phyloP scores from a whole-genome alignment of 345 rosid genomes.

The Lepidium africanum region DNA sequence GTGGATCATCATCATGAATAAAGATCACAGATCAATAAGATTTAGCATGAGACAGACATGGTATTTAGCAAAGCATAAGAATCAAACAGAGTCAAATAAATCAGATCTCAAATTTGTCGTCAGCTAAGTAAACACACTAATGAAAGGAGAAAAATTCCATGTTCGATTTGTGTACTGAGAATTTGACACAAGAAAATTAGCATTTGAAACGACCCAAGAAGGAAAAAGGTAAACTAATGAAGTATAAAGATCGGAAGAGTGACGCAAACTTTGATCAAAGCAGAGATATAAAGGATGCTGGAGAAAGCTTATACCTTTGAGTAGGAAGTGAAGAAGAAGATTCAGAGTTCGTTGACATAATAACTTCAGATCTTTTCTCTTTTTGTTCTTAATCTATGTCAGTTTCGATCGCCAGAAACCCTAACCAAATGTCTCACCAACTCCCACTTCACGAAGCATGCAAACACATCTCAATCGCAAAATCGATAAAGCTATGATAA shows the following conservation, averaged over 20 bases:
- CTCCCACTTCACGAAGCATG: background rate
- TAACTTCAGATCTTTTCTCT: background rate
- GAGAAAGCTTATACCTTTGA: slow-evolving; percentile 10
- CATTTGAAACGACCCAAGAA: background rate
- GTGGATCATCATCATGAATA: too few species aligned
- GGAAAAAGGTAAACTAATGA: background rate
- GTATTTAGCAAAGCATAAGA: too few species aligned
- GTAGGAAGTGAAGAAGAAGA: slow-evolving; percentile 16
- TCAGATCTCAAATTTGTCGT: background rate
- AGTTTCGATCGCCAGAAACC: background rate
- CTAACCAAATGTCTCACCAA: background rate
- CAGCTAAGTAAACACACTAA: background rate
- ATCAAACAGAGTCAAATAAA: background rate
- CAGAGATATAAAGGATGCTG: background rate
- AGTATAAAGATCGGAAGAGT: background rate
- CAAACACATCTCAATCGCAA: background rate
- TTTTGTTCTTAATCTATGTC: background rate
- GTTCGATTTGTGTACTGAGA: background rate
- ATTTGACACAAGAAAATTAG: background rate
- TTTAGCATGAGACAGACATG: background rate
- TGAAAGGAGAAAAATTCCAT: background rate
- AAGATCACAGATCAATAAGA: background rate
- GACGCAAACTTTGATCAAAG: background rate
- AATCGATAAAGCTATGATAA: background rate
- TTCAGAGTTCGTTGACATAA: slow-evolving; percentile 10